Conservation (phyloP, 352 stramenopile genomes). For the Blastocystis sp. region DNA sequence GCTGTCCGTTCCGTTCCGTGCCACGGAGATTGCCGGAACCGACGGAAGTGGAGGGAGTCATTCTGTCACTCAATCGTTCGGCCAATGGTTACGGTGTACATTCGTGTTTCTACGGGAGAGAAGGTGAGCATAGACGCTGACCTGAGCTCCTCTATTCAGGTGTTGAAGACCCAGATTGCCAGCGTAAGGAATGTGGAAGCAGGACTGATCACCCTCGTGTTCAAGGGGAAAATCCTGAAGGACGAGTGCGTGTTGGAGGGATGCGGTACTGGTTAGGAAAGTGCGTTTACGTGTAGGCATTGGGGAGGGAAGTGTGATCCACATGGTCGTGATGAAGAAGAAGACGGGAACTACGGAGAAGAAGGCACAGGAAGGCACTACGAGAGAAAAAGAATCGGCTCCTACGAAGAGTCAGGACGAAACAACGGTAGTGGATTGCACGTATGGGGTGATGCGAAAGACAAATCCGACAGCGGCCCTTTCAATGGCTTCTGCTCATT, state of each 20-base stretch:
- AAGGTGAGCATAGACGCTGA: constrained; percentile 22
- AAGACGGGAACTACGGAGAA: constrained; percentile 51
- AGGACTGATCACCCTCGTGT: constrained; percentile 45
- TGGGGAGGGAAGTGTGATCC: constrained; percentile 47
- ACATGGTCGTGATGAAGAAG: constrained; percentile 73
- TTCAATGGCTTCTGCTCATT: too few species aligned
- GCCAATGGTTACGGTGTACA: constrained; percentile 41
- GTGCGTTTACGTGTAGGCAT: not conserved
- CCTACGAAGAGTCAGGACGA: not conserved
- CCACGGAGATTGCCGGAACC: too few species aligned
- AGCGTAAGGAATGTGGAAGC: not conserved
- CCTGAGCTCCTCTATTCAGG: constrained; percentile 41
- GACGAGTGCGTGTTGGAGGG: constrained; percentile 18
- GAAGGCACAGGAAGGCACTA: not conserved
- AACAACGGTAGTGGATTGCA: not conserved
- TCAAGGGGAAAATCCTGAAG: constrained; percentile 64
- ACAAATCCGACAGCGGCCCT: not conserved
- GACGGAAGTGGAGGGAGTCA: not conserved
- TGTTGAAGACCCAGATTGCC: constrained; percentile 30
- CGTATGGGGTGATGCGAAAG: not conserved
- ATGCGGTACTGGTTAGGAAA: not conserved
- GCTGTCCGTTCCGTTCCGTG: too few species aligned
- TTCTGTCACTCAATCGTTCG: not conserved
- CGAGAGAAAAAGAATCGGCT: not conserved
- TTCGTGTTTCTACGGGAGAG: constrained; percentile 32